A percentile compares a stretch with the other conserved stretches of the same genome.
Conservation (phyloP, 2,329 filamentous ascomycete genomes). For the Exophiala spinifera region DNA sequence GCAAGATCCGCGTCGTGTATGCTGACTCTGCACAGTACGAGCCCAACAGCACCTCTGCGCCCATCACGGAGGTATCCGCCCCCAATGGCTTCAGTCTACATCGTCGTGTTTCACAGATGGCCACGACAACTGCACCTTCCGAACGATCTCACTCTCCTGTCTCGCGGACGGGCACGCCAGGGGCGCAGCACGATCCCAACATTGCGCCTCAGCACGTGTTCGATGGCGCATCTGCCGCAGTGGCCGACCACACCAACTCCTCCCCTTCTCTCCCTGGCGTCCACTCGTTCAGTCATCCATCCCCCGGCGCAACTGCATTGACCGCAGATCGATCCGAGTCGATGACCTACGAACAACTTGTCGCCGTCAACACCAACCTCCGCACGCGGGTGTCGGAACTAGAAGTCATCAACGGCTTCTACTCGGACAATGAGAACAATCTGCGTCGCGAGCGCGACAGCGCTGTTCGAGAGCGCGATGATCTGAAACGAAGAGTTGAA, state of each 20-base stretch:
- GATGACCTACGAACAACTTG: conserved; percentile 70
- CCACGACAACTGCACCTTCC: conserved; percentile 66
- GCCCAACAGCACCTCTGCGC: conserved; percentile 57
- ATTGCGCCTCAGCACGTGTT: conserved; percentile 76
- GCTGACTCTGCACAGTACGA: conserved; percentile 41
- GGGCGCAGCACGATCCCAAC: conserved; percentile 64
- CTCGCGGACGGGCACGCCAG: conserved; percentile 74
- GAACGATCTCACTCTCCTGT: conserved; percentile 76
- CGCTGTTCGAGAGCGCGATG: conserved; percentile 73
- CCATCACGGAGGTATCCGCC: conserved; percentile 55
- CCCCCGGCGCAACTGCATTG: conserved; percentile 58
- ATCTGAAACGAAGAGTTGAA: conserved; percentile 75
- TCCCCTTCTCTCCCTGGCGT: conserved; percentile 51
- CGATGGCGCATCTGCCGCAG: conserved; percentile 62
- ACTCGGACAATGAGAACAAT: conserved; percentile 53
- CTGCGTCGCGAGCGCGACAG: conserved; percentile 68
- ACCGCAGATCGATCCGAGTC: conserved; percentile 62
- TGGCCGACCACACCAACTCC: conserved; percentile 60
- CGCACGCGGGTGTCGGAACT: conserved; percentile 94
- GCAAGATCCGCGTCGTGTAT: conserved; percentile 26
- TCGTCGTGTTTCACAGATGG: conserved; percentile 68
- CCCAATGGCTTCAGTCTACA: conserved; percentile 56
- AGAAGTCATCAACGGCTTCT: conserved; percentile 77
- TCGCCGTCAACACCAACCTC: conserved; percentile 77
- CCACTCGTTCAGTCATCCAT: conserved; percentile 53